phyloP scores from a whole-genome alignment of 495 filamentous ascomycete species.

The Lentithecium fluviatile region DNA sequence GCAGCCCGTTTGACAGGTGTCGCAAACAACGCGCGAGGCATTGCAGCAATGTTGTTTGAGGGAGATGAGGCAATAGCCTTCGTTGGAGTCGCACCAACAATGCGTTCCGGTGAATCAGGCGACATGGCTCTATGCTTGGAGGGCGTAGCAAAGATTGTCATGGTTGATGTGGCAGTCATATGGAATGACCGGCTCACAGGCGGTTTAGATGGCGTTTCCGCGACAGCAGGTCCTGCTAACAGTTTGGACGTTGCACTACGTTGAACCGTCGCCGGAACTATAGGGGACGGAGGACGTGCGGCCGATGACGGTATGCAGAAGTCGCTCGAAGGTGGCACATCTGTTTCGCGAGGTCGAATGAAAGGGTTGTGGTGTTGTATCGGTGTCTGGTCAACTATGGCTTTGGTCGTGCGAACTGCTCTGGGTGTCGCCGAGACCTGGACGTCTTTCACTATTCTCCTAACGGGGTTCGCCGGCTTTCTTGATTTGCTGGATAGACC shows the following conservation, averaged over 20 bases:
- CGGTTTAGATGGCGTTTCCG: conserved; percentile 30
- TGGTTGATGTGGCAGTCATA: neutral
- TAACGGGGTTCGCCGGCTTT: conserved; percentile 63
- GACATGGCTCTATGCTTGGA: conserved; percentile 3
- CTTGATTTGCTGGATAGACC: conserved; percentile 28
- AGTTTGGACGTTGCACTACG: conserved; percentile 15
- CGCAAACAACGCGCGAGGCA: conserved; percentile 14
- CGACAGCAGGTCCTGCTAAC: neutral
- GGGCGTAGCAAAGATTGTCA: conserved; percentile 26
- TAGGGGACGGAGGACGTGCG: conserved; percentile 23
- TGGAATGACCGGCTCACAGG: conserved; percentile 2
- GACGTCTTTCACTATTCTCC: conserved; percentile 50
- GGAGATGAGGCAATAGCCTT: conserved; percentile 3
- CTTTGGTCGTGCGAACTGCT: conserved; percentile 20
- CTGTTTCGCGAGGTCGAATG: conserved; percentile 19
- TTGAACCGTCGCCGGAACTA: conserved; percentile 17
- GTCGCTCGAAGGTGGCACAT: conserved; percentile 23
- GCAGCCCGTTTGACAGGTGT: conserved; percentile 14
- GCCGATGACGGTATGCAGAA: conserved; percentile 39
- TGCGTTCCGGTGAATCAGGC: neutral
- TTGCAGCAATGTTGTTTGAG: neutral
- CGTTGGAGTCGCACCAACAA: neutral
- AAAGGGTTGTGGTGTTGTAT: conserved; percentile 24
- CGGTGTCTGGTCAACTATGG: conserved; percentile 26
- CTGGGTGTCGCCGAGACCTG: conserved; percentile 43